A percentile compares a stretch with the other conserved stretches of the same genome.
These are phyloP conservation scores for Omphalotus olearius DNA, from an alignment of 1,284 basidiomycete genomes.

Conservation along the genomic window DNA sequence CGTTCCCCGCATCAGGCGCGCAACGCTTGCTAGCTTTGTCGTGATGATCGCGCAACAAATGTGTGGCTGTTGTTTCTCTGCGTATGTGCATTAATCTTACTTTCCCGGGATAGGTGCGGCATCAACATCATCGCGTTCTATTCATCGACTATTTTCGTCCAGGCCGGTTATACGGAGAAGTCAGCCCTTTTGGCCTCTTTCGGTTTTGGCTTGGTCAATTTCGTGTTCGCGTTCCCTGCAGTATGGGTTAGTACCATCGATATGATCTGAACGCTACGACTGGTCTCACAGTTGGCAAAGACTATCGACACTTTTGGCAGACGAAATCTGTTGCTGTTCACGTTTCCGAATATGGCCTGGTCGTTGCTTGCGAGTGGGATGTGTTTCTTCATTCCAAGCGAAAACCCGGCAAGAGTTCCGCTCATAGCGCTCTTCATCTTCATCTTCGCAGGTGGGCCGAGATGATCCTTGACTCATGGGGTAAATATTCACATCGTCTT, in stretches of 20 bases:
- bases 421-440: constrained; percentile 55
- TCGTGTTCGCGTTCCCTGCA: constrained; percentile 62
- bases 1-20: constrained; percentile 64
- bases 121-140: constrained; percentile 61
- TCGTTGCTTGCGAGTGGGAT: constrained; percentile 58
- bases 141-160: constrained; percentile 61
- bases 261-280: background rate
- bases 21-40: constrained; percentile 59
- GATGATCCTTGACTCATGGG: background rate
- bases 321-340: constrained; percentile 51
- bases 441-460: constrained; percentile 41
- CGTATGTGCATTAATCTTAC: background rate
- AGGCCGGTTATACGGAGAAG: constrained; percentile 46
- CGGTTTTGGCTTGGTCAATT: constrained; percentile 72
- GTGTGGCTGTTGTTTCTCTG: constrained; percentile 30
- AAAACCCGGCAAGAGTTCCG: constrained; percentile 35
- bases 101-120: constrained; percentile 22
- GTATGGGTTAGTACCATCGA: constrained; percentile 35
- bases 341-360: constrained; percentile 58
- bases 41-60: constrained; percentile 69
- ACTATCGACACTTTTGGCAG: constrained; percentile 58
- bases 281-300: constrained; percentile 12
- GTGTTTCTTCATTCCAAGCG: constrained; percentile 44
- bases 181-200: constrained; percentile 60
- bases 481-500: background rate